A percentile compares a stretch with the other conserved stretches of the same genome.
These are phyloP conservation scores for Neoconidiobolus thromboides DNA, from an alignment of 371 early-diverging fungal species.

Conservation along the genomic window DNA sequence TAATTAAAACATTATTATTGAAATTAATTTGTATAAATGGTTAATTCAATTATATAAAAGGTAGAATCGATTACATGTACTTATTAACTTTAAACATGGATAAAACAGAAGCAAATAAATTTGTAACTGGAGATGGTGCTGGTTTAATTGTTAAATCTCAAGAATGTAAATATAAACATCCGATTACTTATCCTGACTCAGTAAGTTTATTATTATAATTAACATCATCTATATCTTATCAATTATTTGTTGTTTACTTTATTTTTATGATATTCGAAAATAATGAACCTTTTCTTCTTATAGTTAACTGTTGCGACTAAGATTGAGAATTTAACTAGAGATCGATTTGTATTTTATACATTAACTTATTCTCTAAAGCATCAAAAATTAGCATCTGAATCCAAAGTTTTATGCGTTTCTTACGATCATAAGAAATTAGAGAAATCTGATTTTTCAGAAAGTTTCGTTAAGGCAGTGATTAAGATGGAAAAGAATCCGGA, in stretches of 20 bases:
- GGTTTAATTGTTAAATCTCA: constrained; percentile 6
- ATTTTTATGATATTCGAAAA: no score
- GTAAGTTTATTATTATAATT: background rate
- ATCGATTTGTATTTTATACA: constrained; percentile 4
- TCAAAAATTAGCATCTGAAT: constrained; percentile 4
- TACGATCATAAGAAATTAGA: background rate
- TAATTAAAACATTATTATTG: background rate
- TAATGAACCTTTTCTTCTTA: background rate
- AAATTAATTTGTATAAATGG: background rate
- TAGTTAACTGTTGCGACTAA: constrained; percentile 7
- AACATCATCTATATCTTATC: no score
- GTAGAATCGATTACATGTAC: constrained; percentile 4
- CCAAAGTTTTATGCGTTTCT: constrained; percentile 1
- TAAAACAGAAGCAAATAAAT: background rate
- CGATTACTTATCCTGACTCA: constrained; percentile 5
- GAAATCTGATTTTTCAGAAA: constrained; percentile 2
- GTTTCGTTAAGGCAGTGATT: background rate
- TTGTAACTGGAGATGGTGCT: background rate
- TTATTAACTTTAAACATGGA: background rate
- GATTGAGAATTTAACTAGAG: constrained; percentile 1
- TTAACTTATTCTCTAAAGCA: background rate
- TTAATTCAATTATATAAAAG: background rate
- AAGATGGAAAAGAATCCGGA: background rate
- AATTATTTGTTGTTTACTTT: no score
- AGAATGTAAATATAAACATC: background rate